Evolutionary conservation across 2,329 filamentous ascomycete genomes (phyloP).

Genomic region (Epicoccum sorghinum): DNA sequence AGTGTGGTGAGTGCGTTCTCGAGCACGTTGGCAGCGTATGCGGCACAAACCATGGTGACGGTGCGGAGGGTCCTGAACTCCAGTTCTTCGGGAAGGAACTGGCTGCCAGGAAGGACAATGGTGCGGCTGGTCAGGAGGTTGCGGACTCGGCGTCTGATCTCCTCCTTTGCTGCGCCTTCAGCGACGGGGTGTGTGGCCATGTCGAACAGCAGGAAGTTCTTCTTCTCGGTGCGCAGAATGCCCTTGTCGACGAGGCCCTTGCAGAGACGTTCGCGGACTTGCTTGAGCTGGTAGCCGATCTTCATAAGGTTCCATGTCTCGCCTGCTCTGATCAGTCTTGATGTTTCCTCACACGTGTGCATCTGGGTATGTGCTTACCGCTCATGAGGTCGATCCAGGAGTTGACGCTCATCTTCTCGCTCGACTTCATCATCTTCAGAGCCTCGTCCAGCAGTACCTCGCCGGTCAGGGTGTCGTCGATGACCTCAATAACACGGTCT

Average conservation of each 20-base stretch:
- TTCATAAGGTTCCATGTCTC: slow-evolving; percentile 99
- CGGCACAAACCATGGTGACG: slow-evolving; percentile 94
- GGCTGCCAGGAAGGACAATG: slow-evolving; percentile 82
- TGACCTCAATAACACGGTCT: slow-evolving; percentile 93
- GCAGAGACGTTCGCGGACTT: slow-evolving; percentile 94
- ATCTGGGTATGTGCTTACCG: slow-evolving; percentile 64
- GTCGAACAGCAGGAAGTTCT: slow-evolving; percentile 99
- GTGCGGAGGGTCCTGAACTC: slow-evolving; percentile 94
- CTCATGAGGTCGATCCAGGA: slow-evolving; percentile 99
- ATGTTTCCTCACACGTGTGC: slow-evolving; percentile 1
- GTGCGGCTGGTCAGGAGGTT: slow-evolving; percentile 93
- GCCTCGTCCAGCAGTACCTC: slow-evolving; percentile 97
- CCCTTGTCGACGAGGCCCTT: slow-evolving; percentile 99
- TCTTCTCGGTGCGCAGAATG: slow-evolving; percentile 97
- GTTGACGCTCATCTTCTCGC: slow-evolving; percentile 99
- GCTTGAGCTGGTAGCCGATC: slow-evolving; percentile 99
- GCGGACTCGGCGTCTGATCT: slow-evolving; percentile 90
- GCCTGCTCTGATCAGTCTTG: slow-evolving; percentile 61
- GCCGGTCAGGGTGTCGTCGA: slow-evolving; percentile 94
- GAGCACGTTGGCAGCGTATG: slow-evolving; percentile 95
- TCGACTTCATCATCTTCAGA: slow-evolving; percentile 99
- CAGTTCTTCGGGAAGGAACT: slow-evolving; percentile 91
- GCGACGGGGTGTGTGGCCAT: slow-evolving; percentile 99
- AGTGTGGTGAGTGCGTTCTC: slow-evolving; percentile 96
- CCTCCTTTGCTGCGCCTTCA: slow-evolving; percentile 95